Conservation (phyloP, 352 stramenopile species). For the Globisporangium sylvaticum region DNA sequence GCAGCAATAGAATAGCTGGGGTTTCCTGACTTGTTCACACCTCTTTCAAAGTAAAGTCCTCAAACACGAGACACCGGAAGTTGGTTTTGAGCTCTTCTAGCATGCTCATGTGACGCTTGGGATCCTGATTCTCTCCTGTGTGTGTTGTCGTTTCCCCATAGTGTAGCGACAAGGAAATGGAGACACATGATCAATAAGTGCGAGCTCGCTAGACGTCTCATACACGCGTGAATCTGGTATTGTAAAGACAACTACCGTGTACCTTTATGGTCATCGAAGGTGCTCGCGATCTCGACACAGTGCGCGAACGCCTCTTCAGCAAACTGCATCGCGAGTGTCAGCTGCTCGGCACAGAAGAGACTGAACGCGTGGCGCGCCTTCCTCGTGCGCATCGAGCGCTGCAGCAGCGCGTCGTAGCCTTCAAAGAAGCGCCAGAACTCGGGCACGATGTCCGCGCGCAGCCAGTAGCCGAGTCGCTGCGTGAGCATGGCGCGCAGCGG, state of each 20-base stretch:
- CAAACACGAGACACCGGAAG: slow-evolving; percentile 57
- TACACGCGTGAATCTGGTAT: slow-evolving; percentile 2
- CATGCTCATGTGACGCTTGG: slow-evolving; percentile 23
- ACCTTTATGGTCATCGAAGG: slow-evolving; percentile 36
- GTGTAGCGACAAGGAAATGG: background rate
- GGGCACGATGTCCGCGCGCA: slow-evolving; percentile 54
- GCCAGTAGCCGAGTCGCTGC: slow-evolving; percentile 60
- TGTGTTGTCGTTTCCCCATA: background rate
- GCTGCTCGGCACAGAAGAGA: slow-evolving; percentile 55
- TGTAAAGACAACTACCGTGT: background rate
- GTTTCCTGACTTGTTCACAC: too few species aligned
- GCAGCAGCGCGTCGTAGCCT: slow-evolving; percentile 17
- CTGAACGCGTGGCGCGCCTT: slow-evolving; percentile 29
- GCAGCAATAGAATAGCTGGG: too few species aligned
- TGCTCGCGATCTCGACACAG: slow-evolving; percentile 58
- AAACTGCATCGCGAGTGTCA: slow-evolving; percentile 68
- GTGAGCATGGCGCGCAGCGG: slow-evolving; percentile 58
- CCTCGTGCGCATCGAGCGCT: slow-evolving; percentile 16
- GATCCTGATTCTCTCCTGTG: background rate
- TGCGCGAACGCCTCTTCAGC: slow-evolving; percentile 65
- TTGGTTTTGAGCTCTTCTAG: slow-evolving; percentile 40
- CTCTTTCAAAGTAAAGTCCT: slow-evolving; percentile 29
- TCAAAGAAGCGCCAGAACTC: slow-evolving; percentile 67
- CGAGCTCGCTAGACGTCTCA: too few species aligned
- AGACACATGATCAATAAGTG: background rate